phyloP scores from a whole-genome alignment of 2,329 filamentous ascomycete genomes.

The Diaporthe sp. region DNA sequence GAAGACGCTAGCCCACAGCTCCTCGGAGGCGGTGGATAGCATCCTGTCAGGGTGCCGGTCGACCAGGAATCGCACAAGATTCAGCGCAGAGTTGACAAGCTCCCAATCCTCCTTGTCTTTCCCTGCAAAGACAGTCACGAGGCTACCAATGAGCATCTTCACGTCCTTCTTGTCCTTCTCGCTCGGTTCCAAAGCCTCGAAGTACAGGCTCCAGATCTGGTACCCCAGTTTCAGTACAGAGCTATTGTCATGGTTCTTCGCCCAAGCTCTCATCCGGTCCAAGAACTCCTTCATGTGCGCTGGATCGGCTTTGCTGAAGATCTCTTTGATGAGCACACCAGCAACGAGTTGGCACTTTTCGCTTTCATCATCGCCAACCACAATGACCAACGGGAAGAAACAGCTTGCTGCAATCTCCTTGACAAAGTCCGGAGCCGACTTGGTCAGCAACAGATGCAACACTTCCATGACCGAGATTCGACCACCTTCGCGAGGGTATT shows the following conservation, averaged over 20 bases:
- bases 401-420: slow-evolving; percentile 86
- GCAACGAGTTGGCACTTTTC: slow-evolving; percentile 88
- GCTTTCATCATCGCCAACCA: slow-evolving; percentile 90
- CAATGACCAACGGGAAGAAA: slow-evolving; percentile 88
- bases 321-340: slow-evolving; percentile 81
- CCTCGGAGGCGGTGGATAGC: slow-evolving; percentile 70
- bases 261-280: slow-evolving; percentile 79
- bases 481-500: slow-evolving; percentile 90
- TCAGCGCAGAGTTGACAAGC: slow-evolving; percentile 80
- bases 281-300: slow-evolving; percentile 81
- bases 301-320: slow-evolving; percentile 83
- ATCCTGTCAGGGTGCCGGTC: slow-evolving; percentile 75
- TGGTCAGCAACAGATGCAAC: slow-evolving; percentile 86
- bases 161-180: slow-evolving; percentile 77
- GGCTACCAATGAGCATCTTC: slow-evolving; percentile 70
- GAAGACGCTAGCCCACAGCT: slow-evolving; percentile 80
- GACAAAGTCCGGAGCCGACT: slow-evolving; percentile 84
- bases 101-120: slow-evolving; percentile 76
- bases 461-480: slow-evolving; percentile 94
- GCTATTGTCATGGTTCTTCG: slow-evolving; percentile 80
- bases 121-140: slow-evolving; percentile 66
- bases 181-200: slow-evolving; percentile 75
- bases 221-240: slow-evolving; percentile 81
- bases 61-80: slow-evolving; percentile 77
- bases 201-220: slow-evolving; percentile 86